Conservation (phyloP, 176 grass and related monocot genomes). For the Avena atlantica region DNA sequence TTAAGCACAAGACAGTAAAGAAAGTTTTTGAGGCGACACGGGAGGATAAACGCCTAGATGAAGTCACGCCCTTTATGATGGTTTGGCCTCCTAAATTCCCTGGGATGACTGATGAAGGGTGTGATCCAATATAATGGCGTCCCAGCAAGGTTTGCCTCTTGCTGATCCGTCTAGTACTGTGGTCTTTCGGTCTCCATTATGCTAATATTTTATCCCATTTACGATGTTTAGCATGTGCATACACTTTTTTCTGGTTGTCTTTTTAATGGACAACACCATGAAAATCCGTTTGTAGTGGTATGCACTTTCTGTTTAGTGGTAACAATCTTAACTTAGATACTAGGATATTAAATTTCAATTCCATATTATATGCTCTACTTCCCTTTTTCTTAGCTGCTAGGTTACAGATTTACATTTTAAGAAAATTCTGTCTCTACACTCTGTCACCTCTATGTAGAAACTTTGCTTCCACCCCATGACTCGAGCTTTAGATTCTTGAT, state of each 20-base stretch:
- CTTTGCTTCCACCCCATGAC: background rate
- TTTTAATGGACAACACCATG: background rate
- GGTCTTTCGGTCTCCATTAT: background rate
- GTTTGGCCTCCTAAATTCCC: conserved; percentile 18
- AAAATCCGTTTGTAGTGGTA: background rate
- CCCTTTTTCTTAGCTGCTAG: background rate
- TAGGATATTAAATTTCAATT: background rate
- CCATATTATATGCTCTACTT: background rate
- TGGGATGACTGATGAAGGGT: too few relatives aligned
- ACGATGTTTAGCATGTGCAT: background rate
- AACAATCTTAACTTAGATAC: background rate
- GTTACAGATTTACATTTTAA: background rate
- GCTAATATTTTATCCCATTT: background rate
- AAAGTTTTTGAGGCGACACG: background rate
- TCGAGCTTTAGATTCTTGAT: background rate
- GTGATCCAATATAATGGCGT: background rate
- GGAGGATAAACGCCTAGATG: background rate
- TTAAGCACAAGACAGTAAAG: background rate
- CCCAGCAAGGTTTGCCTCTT: background rate
- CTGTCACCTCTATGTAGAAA: background rate
- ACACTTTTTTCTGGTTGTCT: background rate
- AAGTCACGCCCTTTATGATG: background rate
- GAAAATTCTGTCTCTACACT: background rate
- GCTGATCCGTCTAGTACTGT: background rate
- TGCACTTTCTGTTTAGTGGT: background rate